These are phyloP conservation scores for Lactifluus rugatus DNA, from an alignment of 768 basidiomycete genomes.

Conservation along the genomic window DNA sequence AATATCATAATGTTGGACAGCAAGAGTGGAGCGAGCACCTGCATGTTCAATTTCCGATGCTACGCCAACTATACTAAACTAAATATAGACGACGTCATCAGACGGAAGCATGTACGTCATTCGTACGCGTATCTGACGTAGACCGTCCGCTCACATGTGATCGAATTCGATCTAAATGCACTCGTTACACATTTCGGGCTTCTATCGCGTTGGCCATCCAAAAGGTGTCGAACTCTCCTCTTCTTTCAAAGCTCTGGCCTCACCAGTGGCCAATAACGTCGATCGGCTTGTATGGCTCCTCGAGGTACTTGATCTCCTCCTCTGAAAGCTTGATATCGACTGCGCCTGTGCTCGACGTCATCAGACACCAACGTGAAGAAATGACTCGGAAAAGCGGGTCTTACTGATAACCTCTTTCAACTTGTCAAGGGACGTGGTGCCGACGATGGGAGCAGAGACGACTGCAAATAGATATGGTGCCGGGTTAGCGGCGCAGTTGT, in stretches of 20 bases:
- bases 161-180: neutral
- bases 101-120: too few relatives aligned
- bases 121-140: too few relatives aligned
- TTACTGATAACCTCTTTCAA: constrained; percentile 27
- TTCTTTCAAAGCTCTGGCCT: neutral
- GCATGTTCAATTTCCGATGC: too few relatives aligned
- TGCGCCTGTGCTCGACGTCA: constrained; percentile 18
- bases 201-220: neutral
- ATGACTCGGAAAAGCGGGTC: neutral
- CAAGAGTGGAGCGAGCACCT: too few relatives aligned
- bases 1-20: too few relatives aligned
- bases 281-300: constrained; percentile 29
- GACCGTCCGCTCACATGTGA: too few relatives aligned
- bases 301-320: constrained; percentile 34
- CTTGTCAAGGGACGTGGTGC: constrained; percentile 27
- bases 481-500: neutral
- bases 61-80: too few relatives aligned
- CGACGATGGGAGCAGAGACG: constrained; percentile 31
- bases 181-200: too few relatives aligned
- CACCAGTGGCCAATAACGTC: constrained; percentile 10
- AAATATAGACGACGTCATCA: too few relatives aligned
- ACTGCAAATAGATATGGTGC: neutral
- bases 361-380: neutral
- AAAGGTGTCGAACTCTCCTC: too few relatives aligned
- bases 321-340: constrained; percentile 30